phyloP scores from a whole-genome alignment of 1,284 basidiomycete genomes.

The Pholiota adiposa region DNA sequence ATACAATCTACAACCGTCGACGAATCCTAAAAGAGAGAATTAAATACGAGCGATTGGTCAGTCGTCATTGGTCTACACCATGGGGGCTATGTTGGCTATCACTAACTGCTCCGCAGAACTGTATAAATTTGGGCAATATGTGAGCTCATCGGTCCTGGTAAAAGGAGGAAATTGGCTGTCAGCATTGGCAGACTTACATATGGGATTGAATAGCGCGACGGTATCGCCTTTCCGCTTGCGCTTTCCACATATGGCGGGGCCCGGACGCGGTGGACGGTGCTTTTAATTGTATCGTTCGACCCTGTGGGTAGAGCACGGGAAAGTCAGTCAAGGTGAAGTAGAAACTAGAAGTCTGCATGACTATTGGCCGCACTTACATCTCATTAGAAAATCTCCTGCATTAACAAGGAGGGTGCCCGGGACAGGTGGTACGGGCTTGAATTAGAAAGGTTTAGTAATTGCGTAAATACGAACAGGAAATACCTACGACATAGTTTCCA shows the following conservation, averaged over 20 bases:
- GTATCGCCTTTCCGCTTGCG: constrained; percentile 36
- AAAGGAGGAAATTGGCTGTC: neutral
- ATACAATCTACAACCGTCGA: constrained; percentile 49
- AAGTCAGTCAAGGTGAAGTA: constrained; percentile 14
- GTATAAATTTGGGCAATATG: neutral
- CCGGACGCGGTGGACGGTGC: constrained; percentile 62
- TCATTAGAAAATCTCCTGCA: constrained; percentile 63
- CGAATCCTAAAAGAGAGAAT: constrained; percentile 37
- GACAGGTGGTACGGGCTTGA: constrained; percentile 50
- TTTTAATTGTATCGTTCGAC: constrained; percentile 64
- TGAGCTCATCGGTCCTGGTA: neutral
- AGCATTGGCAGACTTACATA: constrained; percentile 43
- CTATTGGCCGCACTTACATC: constrained; percentile 38
- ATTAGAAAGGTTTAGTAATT: neutral
- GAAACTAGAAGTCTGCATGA: neutral
- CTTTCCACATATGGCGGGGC: constrained; percentile 39
- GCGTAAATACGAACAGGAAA: neutral
- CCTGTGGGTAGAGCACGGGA: constrained; percentile 35
- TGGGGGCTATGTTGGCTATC: neutral
- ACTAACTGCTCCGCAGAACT: constrained; percentile 50
- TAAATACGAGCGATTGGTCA: constrained; percentile 18
- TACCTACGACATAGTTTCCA: constrained; percentile 47
- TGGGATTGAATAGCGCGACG: constrained; percentile 59
- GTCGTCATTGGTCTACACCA: neutral
- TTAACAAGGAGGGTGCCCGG: constrained; percentile 61